phyloP scores from a whole-genome alignment of 345 rosid species.

The Turnera subulata region DNA sequence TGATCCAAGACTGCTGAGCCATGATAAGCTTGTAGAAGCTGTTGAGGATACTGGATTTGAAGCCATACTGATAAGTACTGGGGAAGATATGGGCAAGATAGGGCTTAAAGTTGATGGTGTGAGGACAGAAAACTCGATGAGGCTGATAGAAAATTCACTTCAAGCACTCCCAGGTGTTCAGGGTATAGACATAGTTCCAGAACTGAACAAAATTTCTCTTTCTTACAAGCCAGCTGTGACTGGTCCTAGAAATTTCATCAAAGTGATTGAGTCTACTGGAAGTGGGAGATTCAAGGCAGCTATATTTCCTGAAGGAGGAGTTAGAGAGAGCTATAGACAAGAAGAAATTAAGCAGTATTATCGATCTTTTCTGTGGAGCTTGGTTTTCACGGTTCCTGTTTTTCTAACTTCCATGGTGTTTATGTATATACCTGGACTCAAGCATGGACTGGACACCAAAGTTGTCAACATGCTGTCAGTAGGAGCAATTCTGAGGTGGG shows the following conservation, averaged over 20 bases:
- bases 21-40: constrained; percentile 39
- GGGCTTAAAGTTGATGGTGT: constrained; percentile 71
- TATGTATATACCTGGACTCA: constrained; percentile 70
- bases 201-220: constrained; percentile 42
- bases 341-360: constrained; percentile 64
- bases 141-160: constrained; percentile 54
- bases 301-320: constrained; percentile 63
- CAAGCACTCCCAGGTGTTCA: constrained; percentile 87
- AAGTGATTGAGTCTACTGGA: constrained; percentile 77
- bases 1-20: constrained; percentile 46
- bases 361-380: constrained; percentile 74
- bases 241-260: constrained; percentile 72
- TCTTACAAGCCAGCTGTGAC: constrained; percentile 70
- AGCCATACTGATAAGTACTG: constrained; percentile 64
- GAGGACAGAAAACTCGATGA: constrained; percentile 43
- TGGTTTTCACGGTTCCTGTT: constrained; percentile 78
- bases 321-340: constrained; percentile 50
- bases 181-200: constrained; percentile 24
- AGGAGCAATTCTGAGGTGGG: constrained; percentile 71
- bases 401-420: constrained; percentile 80
- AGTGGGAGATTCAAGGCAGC: constrained; percentile 59
- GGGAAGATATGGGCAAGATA: constrained; percentile 65
- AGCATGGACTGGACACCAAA: constrained; percentile 50
- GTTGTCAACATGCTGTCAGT: constrained; percentile 68
- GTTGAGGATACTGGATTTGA: constrained; percentile 67